These are phyloP conservation scores for Candida arabinofermentans DNA, from an alignment of 805 yeast genomes.

Conservation along the genomic window DNA sequence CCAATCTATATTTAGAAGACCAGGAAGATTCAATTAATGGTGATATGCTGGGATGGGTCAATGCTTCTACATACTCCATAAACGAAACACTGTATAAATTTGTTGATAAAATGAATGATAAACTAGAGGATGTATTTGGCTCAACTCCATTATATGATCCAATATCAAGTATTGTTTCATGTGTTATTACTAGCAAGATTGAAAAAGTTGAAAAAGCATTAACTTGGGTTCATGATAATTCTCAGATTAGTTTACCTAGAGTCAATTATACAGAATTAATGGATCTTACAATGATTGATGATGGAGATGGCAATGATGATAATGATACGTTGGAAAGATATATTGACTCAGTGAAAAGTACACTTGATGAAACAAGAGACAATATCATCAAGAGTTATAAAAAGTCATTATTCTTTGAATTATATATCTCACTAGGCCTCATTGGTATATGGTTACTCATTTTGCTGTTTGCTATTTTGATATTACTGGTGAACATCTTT, in stretches of 20 bases:
- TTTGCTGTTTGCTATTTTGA: constrained; percentile 20
- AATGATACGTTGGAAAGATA: constrained; percentile 10
- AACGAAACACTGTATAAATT: constrained; percentile 60
- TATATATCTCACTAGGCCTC: constrained; percentile 42
- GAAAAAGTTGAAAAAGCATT: constrained; percentile 63
- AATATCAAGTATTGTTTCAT: constrained; percentile 63
- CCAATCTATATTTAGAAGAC: constrained; percentile 49
- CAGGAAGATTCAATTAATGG: constrained; percentile 56
- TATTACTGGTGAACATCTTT: constrained; percentile 12
- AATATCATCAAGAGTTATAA: constrained; percentile 32
- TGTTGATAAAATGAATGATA: constrained; percentile 52
- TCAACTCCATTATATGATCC: constrained; percentile 64
- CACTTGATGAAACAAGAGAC: constrained; percentile 23
- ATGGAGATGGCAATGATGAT: constrained; percentile 10
- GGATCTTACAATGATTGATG: background rate
- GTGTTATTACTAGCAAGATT: constrained; percentile 75
- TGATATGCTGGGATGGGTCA: constrained; percentile 63
- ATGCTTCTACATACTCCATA: constrained; percentile 50
- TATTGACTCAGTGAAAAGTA: constrained; percentile 17
- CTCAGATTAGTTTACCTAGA: constrained; percentile 56
- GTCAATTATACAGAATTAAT: constrained; percentile 24
- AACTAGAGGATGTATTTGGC: constrained; percentile 58
- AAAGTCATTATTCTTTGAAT: constrained; percentile 39
- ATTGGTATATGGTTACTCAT: constrained; percentile 47
- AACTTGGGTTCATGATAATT: constrained; percentile 69